A percentile compares a stretch with the other conserved stretches of the same genome.
Conservation (phyloP, 768 basidiomycete species). For the Trametes cingulata region DNA sequence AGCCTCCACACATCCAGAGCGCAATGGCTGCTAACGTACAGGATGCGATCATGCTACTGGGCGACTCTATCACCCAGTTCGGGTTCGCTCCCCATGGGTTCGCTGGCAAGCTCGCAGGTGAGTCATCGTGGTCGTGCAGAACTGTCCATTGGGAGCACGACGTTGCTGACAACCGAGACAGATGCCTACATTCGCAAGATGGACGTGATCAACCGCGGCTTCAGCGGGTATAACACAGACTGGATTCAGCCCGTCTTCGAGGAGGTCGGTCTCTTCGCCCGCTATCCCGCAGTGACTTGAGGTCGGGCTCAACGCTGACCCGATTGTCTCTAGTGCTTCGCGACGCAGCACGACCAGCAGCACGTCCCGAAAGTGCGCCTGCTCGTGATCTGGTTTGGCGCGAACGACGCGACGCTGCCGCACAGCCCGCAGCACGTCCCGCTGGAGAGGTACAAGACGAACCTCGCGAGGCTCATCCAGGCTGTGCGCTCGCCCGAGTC, state of each 20-base stretch:
- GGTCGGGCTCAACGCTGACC: too few relatives aligned
- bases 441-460: slow-evolving; percentile 58
- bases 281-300: neutral
- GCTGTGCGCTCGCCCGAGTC: slow-evolving; percentile 65
- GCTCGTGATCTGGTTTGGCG: slow-evolving; percentile 86
- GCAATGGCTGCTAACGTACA: slow-evolving; percentile 60
- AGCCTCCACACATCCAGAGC: neutral
- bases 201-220: slow-evolving; percentile 86
- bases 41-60: slow-evolving; percentile 73
- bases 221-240: slow-evolving; percentile 82
- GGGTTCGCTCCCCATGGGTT: slow-evolving; percentile 64
- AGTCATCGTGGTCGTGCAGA: neutral
- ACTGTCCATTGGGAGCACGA: neutral
- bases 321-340: slow-evolving; percentile 57
- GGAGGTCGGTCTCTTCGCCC: slow-evolving; percentile 47
- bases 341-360: slow-evolving; percentile 48
- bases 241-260: slow-evolving; percentile 84
- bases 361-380: slow-evolving; percentile 62
- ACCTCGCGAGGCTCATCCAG: slow-evolving; percentile 62
- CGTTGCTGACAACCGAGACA: slow-evolving; percentile 31
- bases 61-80: slow-evolving; percentile 79
- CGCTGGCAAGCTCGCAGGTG: slow-evolving; percentile 66
- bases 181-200: slow-evolving; percentile 78
- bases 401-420: slow-evolving; percentile 78
- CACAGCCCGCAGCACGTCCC: slow-evolving; percentile 80